Percentiles rank a stretch among this genome's conserved stretches.
These are phyloP conservation scores for Coemansia sp. DNA, from an alignment of 192 early-diverging fungal genomes.

Conservation along the genomic window DNA sequence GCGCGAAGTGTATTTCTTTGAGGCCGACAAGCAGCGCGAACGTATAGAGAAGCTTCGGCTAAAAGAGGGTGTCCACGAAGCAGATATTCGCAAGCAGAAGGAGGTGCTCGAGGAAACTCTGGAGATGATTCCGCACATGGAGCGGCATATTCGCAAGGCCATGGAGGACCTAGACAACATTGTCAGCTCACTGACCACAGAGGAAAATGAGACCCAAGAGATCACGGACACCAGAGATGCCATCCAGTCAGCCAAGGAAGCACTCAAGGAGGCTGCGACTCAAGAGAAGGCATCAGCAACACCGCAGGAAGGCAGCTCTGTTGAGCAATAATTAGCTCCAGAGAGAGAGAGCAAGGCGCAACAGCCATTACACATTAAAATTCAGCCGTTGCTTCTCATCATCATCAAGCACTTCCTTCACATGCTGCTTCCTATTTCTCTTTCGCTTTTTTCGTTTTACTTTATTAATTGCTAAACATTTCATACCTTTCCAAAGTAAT, in stretches of 20 bases:
- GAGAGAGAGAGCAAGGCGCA: background rate
- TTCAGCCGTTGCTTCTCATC: no score
- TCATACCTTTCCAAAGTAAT: background rate
- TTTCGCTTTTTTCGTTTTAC: background rate
- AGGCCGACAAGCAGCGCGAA: constrained; percentile 20
- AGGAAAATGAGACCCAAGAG: constrained; percentile 3
- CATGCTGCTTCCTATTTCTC: background rate
- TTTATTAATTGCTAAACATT: background rate
- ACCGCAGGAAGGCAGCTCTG: background rate
- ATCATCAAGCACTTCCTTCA: background rate
- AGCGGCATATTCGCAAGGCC: constrained; percentile 38
- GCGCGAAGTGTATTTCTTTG: constrained; percentile 22
- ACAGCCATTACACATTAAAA: background rate
- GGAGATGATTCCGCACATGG: constrained; percentile 49
- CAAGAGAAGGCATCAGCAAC: background rate
- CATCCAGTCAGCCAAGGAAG: background rate
- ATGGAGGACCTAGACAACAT: constrained; percentile 43
- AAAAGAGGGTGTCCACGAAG: constrained; percentile 22
- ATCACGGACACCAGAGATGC: background rate
- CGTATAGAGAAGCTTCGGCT: constrained; percentile 25
- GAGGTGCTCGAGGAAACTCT: constrained; percentile 53
- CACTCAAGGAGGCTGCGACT: background rate
- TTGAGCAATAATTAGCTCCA: background rate
- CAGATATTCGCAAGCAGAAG: constrained; percentile 52
- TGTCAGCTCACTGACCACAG: constrained; percentile 1